phyloP scores from a whole-genome alignment of 179 eudicot genomes.

The Sideroxylon spinosum region DNA sequence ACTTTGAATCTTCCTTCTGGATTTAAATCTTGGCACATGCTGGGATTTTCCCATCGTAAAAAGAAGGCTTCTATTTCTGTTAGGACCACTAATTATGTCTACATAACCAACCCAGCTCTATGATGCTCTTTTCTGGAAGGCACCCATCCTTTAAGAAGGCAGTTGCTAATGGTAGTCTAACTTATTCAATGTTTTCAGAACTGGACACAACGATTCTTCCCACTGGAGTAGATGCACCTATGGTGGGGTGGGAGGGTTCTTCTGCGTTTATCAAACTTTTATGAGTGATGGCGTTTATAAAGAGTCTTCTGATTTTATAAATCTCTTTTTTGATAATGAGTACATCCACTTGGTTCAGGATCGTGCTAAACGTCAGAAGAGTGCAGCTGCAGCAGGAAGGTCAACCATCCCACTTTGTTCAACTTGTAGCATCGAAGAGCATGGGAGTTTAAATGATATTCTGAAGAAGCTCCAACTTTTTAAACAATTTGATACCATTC shows the following conservation, averaged over 20 bases:
- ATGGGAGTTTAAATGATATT: slow-evolving; percentile 30
- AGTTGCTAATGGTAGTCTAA: slow-evolving; percentile 14
- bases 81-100: background rate
- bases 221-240: slow-evolving; percentile 11
- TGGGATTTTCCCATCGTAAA: background rate
- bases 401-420: slow-evolving; percentile 21
- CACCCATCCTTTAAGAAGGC: slow-evolving; percentile 12
- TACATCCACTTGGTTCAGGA: slow-evolving; percentile 13
- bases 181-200: background rate
- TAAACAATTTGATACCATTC: slow-evolving; percentile 64
- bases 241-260: background rate
- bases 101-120: background rate
- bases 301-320: slow-evolving; percentile 12
- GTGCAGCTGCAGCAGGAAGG: slow-evolving; percentile 28
- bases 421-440: slow-evolving; percentile 20
- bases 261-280: background rate
- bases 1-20: background rate
- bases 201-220: slow-evolving; percentile 8
- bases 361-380: slow-evolving; percentile 21
- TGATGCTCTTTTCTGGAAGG: background rate
- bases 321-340: slow-evolving; percentile 9
- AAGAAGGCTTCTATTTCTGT: slow-evolving; percentile 10
- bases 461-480: slow-evolving; percentile 40
- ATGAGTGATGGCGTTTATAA: background rate
- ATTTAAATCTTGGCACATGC: background rate